Percentiles rank a stretch among this genome's conserved stretches.
Conservation (phyloP, 2,329 filamentous ascomycete genomes). For the Ambrosiella cleistominuta region DNA sequence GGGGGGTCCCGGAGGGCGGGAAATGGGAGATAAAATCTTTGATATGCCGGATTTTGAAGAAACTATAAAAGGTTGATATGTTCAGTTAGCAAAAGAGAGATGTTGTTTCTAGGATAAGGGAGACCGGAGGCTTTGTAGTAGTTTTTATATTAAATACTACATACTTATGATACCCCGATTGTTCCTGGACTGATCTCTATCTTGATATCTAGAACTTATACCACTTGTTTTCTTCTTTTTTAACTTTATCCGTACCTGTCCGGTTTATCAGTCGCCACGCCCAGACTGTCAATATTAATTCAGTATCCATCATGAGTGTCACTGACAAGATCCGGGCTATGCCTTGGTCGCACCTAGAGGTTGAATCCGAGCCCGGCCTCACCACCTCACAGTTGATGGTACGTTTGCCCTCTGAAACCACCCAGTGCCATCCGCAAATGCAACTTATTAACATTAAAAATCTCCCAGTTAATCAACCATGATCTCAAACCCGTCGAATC, state of each 20-base stretch:
- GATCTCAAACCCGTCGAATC: conserved; percentile 70
- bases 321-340: conserved; percentile 17
- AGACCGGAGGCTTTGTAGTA: too few relatives aligned
- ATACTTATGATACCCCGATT: too few relatives aligned
- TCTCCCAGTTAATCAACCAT: conserved; percentile 52
- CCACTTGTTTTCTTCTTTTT: not conserved
- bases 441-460: conserved; percentile 2
- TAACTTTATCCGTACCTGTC: not conserved
- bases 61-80: too few relatives aligned
- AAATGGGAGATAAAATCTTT: too few relatives aligned
- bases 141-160: too few relatives aligned
- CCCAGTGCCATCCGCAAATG: not conserved
- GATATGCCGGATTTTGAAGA: too few relatives aligned
- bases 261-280: not conserved
- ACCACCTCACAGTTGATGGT: conserved; percentile 65
- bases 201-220: too few relatives aligned
- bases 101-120: too few relatives aligned
- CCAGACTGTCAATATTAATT: too few relatives aligned
- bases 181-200: too few relatives aligned
- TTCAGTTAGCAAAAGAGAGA: too few relatives aligned
- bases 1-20: too few relatives aligned
- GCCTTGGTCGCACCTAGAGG: conserved; percentile 45
- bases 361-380: conserved; percentile 59
- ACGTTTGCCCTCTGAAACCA: conserved; percentile 15
- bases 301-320: not conserved